Conservation (phyloP, 1,284 basidiomycete species). For the Porodaedalea pini region DNA sequence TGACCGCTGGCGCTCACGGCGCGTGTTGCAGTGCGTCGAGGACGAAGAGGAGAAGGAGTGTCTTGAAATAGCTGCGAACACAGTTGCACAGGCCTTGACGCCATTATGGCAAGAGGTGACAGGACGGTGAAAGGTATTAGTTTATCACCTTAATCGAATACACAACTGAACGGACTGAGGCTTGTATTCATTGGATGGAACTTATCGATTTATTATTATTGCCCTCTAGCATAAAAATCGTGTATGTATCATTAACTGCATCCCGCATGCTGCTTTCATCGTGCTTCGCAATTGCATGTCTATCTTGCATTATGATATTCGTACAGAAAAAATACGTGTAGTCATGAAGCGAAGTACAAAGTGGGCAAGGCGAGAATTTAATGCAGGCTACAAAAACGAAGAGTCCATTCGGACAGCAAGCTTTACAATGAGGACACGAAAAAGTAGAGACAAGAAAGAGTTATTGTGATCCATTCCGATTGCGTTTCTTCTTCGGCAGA, state of each 20-base stretch:
- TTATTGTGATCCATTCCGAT: neutral
- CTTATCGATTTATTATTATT: neutral
- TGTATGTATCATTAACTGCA: too few relatives aligned
- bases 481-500: slow-evolving; percentile 1
- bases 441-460: neutral
- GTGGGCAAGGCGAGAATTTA: too few relatives aligned
- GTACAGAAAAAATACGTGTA: too few relatives aligned
- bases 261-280: too few relatives aligned
- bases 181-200: neutral
- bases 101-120: slow-evolving; percentile 51
- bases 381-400: too few relatives aligned
- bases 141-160: neutral
- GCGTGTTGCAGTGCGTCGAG: slow-evolving; percentile 46
- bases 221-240: neutral
- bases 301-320: too few relatives aligned
- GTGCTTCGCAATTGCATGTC: too few relatives aligned
- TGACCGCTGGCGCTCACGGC: slow-evolving; percentile 58
- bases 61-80: slow-evolving; percentile 58
- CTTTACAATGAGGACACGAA: neutral
- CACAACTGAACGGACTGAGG: too few relatives aligned
- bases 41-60: slow-evolving; percentile 51
- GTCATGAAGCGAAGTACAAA: too few relatives aligned
- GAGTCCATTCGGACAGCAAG: neutral
- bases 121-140: slow-evolving; percentile 8
- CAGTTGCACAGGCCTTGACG: slow-evolving; percentile 58